Evolutionary conservation across 2,329 filamentous ascomycete genomes (phyloP).

Genomic region (Aureobasidium sp.): DNA sequence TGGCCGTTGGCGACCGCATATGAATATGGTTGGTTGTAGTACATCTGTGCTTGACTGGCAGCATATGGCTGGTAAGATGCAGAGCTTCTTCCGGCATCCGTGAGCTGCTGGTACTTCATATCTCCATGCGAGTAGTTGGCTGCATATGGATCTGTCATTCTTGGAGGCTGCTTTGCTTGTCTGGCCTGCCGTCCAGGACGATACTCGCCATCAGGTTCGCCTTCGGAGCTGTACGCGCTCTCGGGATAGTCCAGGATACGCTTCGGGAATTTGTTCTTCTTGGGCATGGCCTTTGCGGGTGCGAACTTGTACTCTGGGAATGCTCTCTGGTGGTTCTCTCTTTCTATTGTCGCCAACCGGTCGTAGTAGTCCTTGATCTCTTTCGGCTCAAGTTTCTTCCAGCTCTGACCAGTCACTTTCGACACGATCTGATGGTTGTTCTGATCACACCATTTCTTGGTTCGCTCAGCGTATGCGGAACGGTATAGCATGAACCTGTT

Average conservation of each 20-base stretch:
- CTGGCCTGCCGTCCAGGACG: slow-evolving; percentile 3
- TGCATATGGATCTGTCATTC: slow-evolving; percentile 5
- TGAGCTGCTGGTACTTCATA: slow-evolving; percentile 22
- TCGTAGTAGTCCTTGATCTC: slow-evolving; percentile 68
- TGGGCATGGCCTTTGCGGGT: slow-evolving; percentile 46
- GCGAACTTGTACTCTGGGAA: slow-evolving; percentile 94
- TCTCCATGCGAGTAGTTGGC: slow-evolving; percentile 6
- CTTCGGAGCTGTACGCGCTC: slow-evolving; percentile 20
- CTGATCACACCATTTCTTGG: slow-evolving; percentile 69
- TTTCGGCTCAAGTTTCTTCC: slow-evolving; percentile 65
- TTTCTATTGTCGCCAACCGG: slow-evolving; percentile 68
- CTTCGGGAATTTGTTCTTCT: slow-evolving; percentile 37
- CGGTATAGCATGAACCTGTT: slow-evolving; percentile 98
- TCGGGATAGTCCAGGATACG: slow-evolving; percentile 17
- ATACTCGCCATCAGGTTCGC: slow-evolving; percentile 24
- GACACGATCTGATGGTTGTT: slow-evolving; percentile 95
- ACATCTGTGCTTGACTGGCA: slow-evolving; percentile 36
- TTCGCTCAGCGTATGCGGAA: slow-evolving; percentile 80
- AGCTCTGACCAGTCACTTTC: slow-evolving; percentile 75
- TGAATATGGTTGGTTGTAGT: slow-evolving; percentile 35
- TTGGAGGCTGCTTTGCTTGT: background rate
- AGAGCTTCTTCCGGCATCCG: background rate
- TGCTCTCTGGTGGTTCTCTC: slow-evolving; percentile 73
- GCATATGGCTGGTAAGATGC: slow-evolving; percentile 18
- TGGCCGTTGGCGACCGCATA: slow-evolving; percentile 41